phyloP scores from a whole-genome alignment of 2,329 filamentous ascomycete species.

The Microdochium nivale region DNA sequence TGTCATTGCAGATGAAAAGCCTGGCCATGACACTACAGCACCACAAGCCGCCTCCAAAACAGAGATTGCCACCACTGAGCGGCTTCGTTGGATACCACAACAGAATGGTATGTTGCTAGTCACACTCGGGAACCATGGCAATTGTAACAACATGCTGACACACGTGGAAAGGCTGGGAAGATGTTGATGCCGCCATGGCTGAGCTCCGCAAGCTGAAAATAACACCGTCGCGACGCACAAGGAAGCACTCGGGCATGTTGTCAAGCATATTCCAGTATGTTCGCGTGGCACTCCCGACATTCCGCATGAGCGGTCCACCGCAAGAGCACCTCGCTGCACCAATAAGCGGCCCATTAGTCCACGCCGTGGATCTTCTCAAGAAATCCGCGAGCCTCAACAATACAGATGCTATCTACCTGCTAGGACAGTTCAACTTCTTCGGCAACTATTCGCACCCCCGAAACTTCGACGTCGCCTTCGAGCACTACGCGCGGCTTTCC shows the following conservation, averaged over 20 bases:
- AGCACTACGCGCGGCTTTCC: constrained; percentile 72
- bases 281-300: constrained; percentile 38
- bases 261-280: constrained; percentile 33
- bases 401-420: constrained; percentile 77
- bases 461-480: constrained; percentile 71
- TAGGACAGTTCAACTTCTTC: constrained; percentile 94
- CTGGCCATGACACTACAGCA: constrained; percentile 6
- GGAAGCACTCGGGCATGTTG: constrained; percentile 34
- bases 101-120: constrained; percentile 18
- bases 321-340: constrained; percentile 25
- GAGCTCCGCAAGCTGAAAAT: constrained; percentile 41
- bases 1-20: neutral
- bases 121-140: neutral
- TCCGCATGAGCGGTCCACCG: constrained; percentile 37
- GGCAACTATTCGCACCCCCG: constrained; percentile 86
- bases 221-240: constrained; percentile 32
- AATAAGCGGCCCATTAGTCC: constrained; percentile 34
- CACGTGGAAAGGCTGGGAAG: constrained; percentile 35
- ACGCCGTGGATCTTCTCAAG: constrained; percentile 44
- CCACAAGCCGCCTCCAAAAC: constrained; percentile 13
- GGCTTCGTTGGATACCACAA: constrained; percentile 20
- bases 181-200: constrained; percentile 41
- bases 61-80: constrained; percentile 13
- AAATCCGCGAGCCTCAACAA: constrained; percentile 48
- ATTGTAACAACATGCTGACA: constrained; percentile 4